A percentile compares a stretch with the other conserved stretches of the same genome.
These are phyloP conservation scores for Ophiocytium majus DNA, from an alignment of 352 stramenopile genomes.

Conservation along the genomic window DNA sequence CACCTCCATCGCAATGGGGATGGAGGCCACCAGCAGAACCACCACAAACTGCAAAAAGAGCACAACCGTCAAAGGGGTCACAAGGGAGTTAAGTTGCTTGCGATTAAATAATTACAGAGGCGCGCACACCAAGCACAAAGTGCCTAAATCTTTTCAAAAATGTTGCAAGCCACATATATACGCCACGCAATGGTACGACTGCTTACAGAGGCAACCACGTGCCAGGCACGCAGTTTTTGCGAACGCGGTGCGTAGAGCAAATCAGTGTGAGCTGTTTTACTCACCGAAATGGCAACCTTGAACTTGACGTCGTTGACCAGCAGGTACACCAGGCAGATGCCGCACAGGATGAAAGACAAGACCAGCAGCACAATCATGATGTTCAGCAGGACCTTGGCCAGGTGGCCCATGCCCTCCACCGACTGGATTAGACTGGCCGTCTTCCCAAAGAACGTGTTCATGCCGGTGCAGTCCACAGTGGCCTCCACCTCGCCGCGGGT, in stretches of 20 bases:
- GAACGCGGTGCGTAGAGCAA: not conserved
- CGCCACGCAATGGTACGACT: no score
- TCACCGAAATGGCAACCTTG: constrained; percentile 68
- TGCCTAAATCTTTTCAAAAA: no score
- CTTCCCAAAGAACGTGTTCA: constrained; percentile 85
- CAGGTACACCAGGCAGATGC: constrained; percentile 77
- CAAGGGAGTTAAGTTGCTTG: no score
- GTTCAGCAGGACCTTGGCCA: constrained; percentile 83
- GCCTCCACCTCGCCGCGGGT: constrained; percentile 82
- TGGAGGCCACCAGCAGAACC: constrained; percentile 81
- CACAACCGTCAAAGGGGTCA: not conserved
- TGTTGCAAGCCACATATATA: no score
- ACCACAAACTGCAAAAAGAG: constrained; percentile 65
- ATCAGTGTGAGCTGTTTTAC: not conserved
- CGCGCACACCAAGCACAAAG: no score
- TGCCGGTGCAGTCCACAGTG: constrained; percentile 78
- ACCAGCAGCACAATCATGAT: constrained; percentile 84
- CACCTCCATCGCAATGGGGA: constrained; percentile 85
- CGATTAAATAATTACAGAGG: no score
- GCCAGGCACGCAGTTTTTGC: no score
- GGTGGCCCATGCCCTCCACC: constrained; percentile 73
- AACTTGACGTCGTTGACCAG: constrained; percentile 73
- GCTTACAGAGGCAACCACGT: no score
- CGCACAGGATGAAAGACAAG: constrained; percentile 76
- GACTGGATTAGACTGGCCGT: constrained; percentile 71